phyloP scores from a whole-genome alignment of 306 rosid species.

The Quercus cerris region DNA sequence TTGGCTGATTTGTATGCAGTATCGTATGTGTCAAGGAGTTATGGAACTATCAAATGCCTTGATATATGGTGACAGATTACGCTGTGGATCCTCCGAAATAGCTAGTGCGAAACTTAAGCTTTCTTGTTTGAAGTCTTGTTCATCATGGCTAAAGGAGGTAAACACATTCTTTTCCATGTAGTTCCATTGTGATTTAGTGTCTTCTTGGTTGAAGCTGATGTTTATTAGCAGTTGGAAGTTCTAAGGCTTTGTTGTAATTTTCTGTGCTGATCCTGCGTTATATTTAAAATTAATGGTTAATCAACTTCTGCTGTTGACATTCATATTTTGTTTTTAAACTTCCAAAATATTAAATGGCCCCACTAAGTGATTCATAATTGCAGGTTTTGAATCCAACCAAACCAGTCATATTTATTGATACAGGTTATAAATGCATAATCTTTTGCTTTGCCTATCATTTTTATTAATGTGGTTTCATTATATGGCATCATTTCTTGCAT shows the following conservation, averaged over 20 bases:
- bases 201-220: not conserved
- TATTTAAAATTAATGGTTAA: too few species aligned
- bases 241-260: not conserved
- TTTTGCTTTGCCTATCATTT: slow-evolving; percentile 11
- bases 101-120: slow-evolving; percentile 66
- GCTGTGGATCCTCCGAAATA: slow-evolving; percentile 82
- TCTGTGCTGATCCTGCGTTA: not conserved
- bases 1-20: slow-evolving; percentile 47
- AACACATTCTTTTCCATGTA: slow-evolving; percentile 12
- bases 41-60: slow-evolving; percentile 92
- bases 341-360: not conserved
- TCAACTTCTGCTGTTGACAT: not conserved
- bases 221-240: not conserved
- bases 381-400: slow-evolving; percentile 78
- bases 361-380: slow-evolving; percentile 14
- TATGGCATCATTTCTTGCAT: slow-evolving; percentile 6
- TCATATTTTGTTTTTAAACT: not conserved
- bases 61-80: slow-evolving; percentile 86
- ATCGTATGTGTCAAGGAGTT: slow-evolving; percentile 88
- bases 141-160: slow-evolving; percentile 77
- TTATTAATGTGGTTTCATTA: not conserved
- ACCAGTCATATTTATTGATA: slow-evolving; percentile 84
- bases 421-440: slow-evolving; percentile 48
- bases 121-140: slow-evolving; percentile 40
- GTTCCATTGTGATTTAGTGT: not conserved